A percentile compares a stretch with the other conserved stretches of the same genome.
Evolutionary conservation across 768 basidiomycete species (phyloP).

Genomic region (Lactarius hengduanensis): DNA sequence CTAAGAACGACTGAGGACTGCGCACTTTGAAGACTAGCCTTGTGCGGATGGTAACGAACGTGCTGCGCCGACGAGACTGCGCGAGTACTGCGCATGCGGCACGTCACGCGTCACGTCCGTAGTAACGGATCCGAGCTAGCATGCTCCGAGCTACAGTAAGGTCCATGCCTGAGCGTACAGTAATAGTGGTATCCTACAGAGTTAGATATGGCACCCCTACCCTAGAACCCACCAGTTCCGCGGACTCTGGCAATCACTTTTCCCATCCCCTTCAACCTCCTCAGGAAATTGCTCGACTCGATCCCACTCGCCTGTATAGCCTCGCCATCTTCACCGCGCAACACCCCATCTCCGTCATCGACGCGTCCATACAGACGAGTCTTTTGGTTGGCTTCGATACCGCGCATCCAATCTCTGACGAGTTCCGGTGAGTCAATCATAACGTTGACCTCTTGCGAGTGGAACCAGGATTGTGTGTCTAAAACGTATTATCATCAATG

Average conservation of each 20-base stretch:
- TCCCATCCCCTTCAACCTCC: slow-evolving; percentile 20
- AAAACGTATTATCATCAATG: not conserved
- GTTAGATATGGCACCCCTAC: not conserved
- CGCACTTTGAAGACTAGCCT: too few species aligned
- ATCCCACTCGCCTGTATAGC: slow-evolving; percentile 26
- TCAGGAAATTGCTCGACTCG: slow-evolving; percentile 10
- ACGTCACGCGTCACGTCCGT: too few species aligned
- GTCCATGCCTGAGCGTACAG: not conserved
- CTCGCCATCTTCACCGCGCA: slow-evolving; percentile 20
- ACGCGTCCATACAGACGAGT: slow-evolving; percentile 37
- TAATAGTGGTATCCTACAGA: not conserved
- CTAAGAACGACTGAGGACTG: too few species aligned
- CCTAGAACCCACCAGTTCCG: slow-evolving; percentile 18
- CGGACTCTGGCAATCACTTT: slow-evolving; percentile 1
- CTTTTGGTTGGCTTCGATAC: slow-evolving; percentile 46
- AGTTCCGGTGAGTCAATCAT: slow-evolving; percentile 50
- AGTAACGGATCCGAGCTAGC: too few species aligned
- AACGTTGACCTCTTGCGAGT: slow-evolving; percentile 67
- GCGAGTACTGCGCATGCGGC: too few species aligned
- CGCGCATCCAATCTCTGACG: slow-evolving; percentile 46
- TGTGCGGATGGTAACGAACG: too few species aligned
- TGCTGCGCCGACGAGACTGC: too few species aligned
- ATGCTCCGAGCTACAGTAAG: too few species aligned
- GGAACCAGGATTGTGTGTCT: slow-evolving; percentile 71
- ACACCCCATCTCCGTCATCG: slow-evolving; percentile 24